phyloP scores from a whole-genome alignment of 192 early-diverging fungal genomes.

The Nowakowskiella sp. region DNA sequence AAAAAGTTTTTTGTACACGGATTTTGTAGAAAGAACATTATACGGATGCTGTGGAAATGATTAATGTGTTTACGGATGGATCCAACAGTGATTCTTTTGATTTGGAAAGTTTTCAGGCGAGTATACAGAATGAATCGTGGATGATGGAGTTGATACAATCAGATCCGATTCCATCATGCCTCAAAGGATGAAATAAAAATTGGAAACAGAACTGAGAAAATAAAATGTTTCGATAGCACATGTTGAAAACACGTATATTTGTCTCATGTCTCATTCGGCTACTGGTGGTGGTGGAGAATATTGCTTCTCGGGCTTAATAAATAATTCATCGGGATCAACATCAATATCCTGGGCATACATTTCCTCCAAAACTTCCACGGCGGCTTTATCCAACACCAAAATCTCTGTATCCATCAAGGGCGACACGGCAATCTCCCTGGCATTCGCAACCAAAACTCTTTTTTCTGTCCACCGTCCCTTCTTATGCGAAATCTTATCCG shows the following conservation, averaged over 20 bases:
- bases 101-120: not conserved
- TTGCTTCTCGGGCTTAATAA: not conserved
- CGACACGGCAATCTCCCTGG: constrained; percentile 22
- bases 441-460: constrained; percentile 26
- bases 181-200: constrained; percentile 1
- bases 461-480: constrained; percentile 23
- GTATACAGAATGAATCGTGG: not conserved
- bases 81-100: not conserved
- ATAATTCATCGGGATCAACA: not conserved
- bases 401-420: constrained; percentile 38
- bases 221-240: not conserved
- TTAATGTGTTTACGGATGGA: not conserved
- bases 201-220: not conserved
- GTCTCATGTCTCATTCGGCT: not conserved
- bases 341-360: constrained; percentile 25
- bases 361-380: constrained; percentile 42
- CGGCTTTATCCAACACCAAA: constrained; percentile 42
- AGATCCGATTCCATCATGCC: not conserved
- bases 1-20: not conserved
- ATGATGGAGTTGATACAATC: not conserved
- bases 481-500: constrained; percentile 20
- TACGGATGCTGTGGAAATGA: not conserved
- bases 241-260: not conserved
- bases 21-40: not conserved
- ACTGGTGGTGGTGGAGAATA: not conserved